Base-by-base conservation (phyloP, 2,329 filamentous ascomycete genomes). In the Monilinia fructicola region DNA sequence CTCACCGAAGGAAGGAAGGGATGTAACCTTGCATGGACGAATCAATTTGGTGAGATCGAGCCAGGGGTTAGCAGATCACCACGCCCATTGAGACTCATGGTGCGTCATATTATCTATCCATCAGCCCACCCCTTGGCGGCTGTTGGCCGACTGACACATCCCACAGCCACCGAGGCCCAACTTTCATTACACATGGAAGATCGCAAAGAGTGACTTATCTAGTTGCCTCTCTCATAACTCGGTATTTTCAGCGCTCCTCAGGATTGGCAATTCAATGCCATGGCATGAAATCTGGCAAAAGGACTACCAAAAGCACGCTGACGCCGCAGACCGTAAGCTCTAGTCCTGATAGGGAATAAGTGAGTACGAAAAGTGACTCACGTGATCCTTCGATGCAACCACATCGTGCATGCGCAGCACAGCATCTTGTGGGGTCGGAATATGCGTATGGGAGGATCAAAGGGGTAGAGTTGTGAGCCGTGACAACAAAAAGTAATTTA, bases 11-110 rank as follows among this genome's bases (percentile, higher is more conserved):
- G 58, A 50, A 50, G 58, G 44, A 50, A 50, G 58, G 44, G 40
- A 61, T 61, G 58, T 18, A 26, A 50, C 44, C 28, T 60, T 61
- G 16, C 58, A 38, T 50, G 44, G 40, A 61, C 58, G 44, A 61
- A 61, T 61, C 44, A 26, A 48, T 38, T 12, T 50, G 7, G 4
- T 50, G 44, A 50, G 9, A 23, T 21, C 14, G 28, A 61, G n/a
- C n/a, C 58, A 52, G 46, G 31, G 58, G n/a, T 26, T 21, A 16
- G n/a, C 58, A 14, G n/a, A 26, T 4, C 44, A 26, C 26, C 21
- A 12, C 16, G 50, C 58, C 38, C 44, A 50, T 50, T 50, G 18
- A 38, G 58, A 60, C 58, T 60, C 58, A 50, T 52, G 21, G 44
- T 52, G 50, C 28, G 58, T 60, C 58, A 60, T 18, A 60, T 23